These are phyloP conservation scores for Coprinellus micaceus DNA, from an alignment of 768 basidiomycete species.

Conservation along the genomic window DNA sequence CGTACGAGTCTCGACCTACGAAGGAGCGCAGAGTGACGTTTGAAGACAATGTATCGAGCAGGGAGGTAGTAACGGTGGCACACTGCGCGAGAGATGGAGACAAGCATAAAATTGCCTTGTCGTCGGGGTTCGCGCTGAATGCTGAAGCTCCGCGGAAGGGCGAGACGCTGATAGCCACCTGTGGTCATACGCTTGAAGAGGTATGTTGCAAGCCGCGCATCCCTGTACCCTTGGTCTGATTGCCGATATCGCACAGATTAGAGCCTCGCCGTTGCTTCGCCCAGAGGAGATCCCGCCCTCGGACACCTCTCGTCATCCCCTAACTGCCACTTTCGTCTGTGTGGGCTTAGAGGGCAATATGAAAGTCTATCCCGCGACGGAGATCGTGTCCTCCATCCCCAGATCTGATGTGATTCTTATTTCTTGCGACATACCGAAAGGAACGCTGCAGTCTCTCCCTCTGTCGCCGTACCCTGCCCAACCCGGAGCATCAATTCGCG, in stretches of 20 bases:
- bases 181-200: conserved; percentile 64
- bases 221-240: no score
- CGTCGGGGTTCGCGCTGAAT: conserved; percentile 56
- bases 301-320: conserved; percentile 1
- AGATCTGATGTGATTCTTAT: conserved; percentile 56
- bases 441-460: conserved; percentile 43
- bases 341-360: conserved; percentile 32
- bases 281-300: conserved; percentile 11
- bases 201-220: conserved; percentile 22
- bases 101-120: conserved; percentile 45
- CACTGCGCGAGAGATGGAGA: conserved; percentile 40
- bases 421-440: conserved; percentile 21
- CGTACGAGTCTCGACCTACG: conserved; percentile 49
- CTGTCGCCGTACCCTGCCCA: conserved; percentile 61
- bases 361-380: conserved; percentile 35
- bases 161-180: conserved; percentile 45
- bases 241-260: conserved; percentile 26
- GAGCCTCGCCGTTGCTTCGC: conserved; percentile 24
- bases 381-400: conserved; percentile 54
- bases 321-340: conserved; percentile 41
- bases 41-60: conserved; percentile 19
- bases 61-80: conserved; percentile 46
- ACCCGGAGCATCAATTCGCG: conserved; percentile 40
- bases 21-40: conserved; percentile 25
- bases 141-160: conserved; percentile 16